Evolutionary conservation across 106 monocot genomes (phyloP).

Genomic region (Apostasia shenzhenica): DNA sequence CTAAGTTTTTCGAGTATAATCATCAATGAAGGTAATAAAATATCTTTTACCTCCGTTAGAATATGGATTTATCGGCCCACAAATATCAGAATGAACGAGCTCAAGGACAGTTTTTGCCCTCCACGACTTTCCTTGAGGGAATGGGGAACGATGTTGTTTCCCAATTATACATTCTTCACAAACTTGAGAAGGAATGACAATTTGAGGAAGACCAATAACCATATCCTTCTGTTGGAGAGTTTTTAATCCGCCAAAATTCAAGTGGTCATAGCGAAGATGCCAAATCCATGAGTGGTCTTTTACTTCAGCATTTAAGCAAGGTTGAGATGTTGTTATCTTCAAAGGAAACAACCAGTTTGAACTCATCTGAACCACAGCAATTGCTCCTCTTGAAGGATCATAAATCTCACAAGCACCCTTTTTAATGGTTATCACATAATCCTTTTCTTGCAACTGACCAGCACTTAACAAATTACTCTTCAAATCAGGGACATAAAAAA

Average conservation of each 20-base stretch:
- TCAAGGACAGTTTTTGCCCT: not conserved
- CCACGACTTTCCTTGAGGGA: not conserved
- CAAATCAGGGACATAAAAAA: too few species aligned
- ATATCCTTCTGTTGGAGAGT: conserved; percentile 4
- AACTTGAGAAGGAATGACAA: conserved; percentile 2
- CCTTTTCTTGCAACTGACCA: too few species aligned
- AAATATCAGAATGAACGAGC: conserved; percentile 6
- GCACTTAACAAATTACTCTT: too few species aligned
- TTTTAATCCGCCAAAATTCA: conserved; percentile 6
- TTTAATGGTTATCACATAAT: too few species aligned
- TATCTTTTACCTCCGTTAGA: conserved; percentile 8
- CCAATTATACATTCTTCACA: conserved; percentile 11
- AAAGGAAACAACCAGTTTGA: not conserved
- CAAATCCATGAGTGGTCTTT: conserved; percentile 6
- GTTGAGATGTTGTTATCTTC: too few species aligned
- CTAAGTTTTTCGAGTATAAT: conserved; percentile 8
- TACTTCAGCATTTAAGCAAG: not conserved
- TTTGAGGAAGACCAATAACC: conserved; percentile 5
- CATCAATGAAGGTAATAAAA: conserved; percentile 9
- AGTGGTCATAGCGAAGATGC: conserved; percentile 6
- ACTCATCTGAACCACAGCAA: too few species aligned
- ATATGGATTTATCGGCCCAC: not conserved
- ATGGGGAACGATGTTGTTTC: not conserved
- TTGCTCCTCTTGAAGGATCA: too few species aligned
- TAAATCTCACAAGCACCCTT: too few species aligned